These are phyloP conservation scores for Coemansia sp. DNA, from an alignment of 192 early-diverging fungal species.

Conservation along the genomic window DNA sequence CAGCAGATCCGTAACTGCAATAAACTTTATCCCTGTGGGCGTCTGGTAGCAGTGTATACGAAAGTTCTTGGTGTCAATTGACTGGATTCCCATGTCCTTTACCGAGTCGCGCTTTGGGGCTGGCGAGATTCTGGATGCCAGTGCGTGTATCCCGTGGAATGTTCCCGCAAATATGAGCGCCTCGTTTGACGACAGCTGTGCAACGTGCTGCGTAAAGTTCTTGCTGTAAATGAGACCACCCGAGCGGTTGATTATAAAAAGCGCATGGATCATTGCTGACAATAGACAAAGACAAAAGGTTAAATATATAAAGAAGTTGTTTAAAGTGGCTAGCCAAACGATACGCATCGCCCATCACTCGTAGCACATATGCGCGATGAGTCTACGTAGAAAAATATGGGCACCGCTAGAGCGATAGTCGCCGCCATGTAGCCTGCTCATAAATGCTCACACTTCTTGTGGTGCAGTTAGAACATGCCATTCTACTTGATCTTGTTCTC, in stretches of 20 bases:
- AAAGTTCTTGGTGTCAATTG: slow-evolving; percentile 90
- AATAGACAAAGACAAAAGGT: not conserved
- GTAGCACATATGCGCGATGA: not conserved
- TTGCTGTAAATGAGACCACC: slow-evolving; percentile 94
- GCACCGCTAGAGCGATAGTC: not conserved
- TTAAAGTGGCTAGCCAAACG: not conserved
- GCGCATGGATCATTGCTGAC: slow-evolving; percentile 72
- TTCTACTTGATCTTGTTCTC: slow-evolving; percentile 80
- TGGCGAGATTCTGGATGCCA: slow-evolving; percentile 92
- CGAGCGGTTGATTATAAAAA: slow-evolving; percentile 88
- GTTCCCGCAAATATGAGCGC: slow-evolving; percentile 98
- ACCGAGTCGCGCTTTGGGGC: slow-evolving; percentile 44
- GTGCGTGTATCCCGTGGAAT: slow-evolving; percentile 96
- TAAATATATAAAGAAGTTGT: not conserved
- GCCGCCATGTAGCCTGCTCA: not conserved
- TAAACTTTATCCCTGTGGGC: slow-evolving; percentile 93
- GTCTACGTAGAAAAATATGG: not conserved
- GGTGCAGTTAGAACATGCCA: not conserved
- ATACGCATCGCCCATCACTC: not conserved
- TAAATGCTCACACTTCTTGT: not conserved
- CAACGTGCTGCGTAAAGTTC: slow-evolving; percentile 83
- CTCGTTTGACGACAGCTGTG: slow-evolving; percentile 90
- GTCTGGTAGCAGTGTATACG: slow-evolving; percentile 94
- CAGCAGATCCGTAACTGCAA: slow-evolving; percentile 83
- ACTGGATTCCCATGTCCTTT: slow-evolving; percentile 83